Conservation (phyloP, 768 basidiomycete species). For the Hemileccinum rubropunctum region DNA sequence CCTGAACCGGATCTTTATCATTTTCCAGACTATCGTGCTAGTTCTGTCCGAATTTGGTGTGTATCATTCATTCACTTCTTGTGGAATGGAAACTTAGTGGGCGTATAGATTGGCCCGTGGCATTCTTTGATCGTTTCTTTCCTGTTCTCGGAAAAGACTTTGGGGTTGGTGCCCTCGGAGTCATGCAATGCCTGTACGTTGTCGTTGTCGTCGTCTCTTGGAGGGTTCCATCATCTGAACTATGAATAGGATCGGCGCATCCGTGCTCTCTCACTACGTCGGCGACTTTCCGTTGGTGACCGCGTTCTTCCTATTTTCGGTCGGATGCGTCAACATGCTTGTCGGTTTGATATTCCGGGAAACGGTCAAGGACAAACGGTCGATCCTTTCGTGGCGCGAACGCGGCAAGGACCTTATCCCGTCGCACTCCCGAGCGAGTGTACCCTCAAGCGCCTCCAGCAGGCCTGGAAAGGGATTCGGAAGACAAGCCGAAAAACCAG, state of each 20-base stretch:
- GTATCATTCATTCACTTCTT: slow-evolving; percentile 9
- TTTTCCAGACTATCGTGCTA: slow-evolving; percentile 76
- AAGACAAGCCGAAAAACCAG: slow-evolving; percentile 75
- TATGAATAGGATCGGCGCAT: slow-evolving; percentile 53
- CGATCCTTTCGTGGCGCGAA: slow-evolving; percentile 64
- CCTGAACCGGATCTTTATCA: slow-evolving; percentile 79
- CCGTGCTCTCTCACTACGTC: slow-evolving; percentile 74
- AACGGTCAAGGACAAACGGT: slow-evolving; percentile 60
- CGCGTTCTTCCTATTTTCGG: slow-evolving; percentile 79
- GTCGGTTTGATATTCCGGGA: slow-evolving; percentile 80
- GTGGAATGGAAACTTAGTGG: background rate
- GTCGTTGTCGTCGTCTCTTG: slow-evolving; percentile 12
- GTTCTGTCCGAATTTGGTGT: slow-evolving; percentile 44
- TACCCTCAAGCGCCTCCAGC: slow-evolving; percentile 18
- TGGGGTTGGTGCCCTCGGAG: slow-evolving; percentile 83
- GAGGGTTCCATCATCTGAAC: too few relatives aligned
- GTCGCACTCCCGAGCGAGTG: slow-evolving; percentile 22
- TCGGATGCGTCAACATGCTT: slow-evolving; percentile 81
- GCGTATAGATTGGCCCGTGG: slow-evolving; percentile 60
- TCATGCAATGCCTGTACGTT: slow-evolving; percentile 83
- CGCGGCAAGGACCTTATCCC: slow-evolving; percentile 57
- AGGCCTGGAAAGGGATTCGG: slow-evolving; percentile 72
- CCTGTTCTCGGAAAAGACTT: slow-evolving; percentile 86
- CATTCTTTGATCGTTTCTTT: slow-evolving; percentile 85
- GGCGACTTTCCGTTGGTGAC: slow-evolving; percentile 84